Base-by-base conservation (phyloP, 2,329 filamentous ascomycete genomes). In the Cryphonectria carpinicola region DNA sequence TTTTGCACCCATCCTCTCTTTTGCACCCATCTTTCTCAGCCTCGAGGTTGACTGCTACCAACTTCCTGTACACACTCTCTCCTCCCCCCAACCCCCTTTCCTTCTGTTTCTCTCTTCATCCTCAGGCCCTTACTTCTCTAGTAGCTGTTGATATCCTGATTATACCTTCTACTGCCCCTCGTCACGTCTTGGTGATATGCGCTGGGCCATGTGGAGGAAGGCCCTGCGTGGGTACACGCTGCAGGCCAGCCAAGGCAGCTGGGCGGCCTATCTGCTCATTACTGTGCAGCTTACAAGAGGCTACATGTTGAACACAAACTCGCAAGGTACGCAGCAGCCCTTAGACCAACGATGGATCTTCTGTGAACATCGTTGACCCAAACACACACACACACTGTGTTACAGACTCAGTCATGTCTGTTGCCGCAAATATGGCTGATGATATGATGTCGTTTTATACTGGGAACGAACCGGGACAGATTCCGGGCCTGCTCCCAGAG, bases 381-480 rank as follows among this genome's bases (percentile, higher is more conserved):
- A 32, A 32, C 32, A 32, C 32, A 32, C 7, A 25, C 6, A 3
- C 65, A 32, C n/a, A 14, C 10, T 14, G 2, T 6, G 13, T n/a
- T 8, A 37, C 72, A 89, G 87, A 83, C 60, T 88, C 86, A 1
- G 78, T 89, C 71, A 84, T 81, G 71, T 76, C 79, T 52, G 81
- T 85, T 14, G 82, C 87, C 19, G 85, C 84, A 72, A 79, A 82
- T 62, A 84, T 89, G 78, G 82, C 86, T 1, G 79, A 82, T 58
- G 86, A 88, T 74, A 80, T 89, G 78, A 81, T 85, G 79, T 80
- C 79, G 17, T 83, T 82, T 73, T 85, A 85, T 74, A 78, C 76
- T 35, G 87, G 87, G 61, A 75, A 88, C 74, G 76, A 86, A 70
- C 84, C 84, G 0, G 86, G 86, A 52, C 79, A 82, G 25, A 84